These are phyloP conservation scores for Scutellaria minor DNA, from an alignment of 257 asterid genomes.

Conservation along the genomic window DNA sequence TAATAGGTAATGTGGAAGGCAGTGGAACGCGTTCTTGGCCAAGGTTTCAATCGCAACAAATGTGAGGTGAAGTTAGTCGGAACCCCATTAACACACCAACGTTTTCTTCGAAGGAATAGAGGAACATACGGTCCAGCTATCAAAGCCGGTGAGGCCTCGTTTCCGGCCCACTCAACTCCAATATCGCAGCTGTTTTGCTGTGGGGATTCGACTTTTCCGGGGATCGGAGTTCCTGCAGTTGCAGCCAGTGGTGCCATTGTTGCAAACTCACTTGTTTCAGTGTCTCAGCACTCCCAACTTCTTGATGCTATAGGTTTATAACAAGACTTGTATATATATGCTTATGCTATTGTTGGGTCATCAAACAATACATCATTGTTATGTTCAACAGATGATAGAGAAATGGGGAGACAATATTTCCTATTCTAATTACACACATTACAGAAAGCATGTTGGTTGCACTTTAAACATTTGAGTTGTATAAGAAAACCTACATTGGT, in stretches of 20 bases:
- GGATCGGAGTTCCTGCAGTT: constrained; percentile 97
- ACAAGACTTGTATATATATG: not conserved
- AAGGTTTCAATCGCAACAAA: constrained; percentile 70
- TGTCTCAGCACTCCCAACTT: constrained; percentile 78
- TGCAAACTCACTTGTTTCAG: constrained; percentile 89
- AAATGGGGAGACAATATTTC: too few relatives aligned
- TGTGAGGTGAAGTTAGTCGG: constrained; percentile 93
- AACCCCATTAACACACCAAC: constrained; percentile 84
- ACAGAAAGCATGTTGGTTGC: too few relatives aligned
- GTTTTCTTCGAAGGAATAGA: constrained; percentile 77
- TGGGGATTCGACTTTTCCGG: constrained; percentile 98
- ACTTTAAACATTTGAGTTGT: too few relatives aligned
- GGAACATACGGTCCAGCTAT: constrained; percentile 98
- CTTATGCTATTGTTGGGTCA: too few relatives aligned
- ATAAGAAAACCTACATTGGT: too few relatives aligned
- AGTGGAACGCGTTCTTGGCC: constrained; percentile 86
- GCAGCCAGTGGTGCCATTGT: constrained; percentile 99
- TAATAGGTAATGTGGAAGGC: constrained; percentile 91
- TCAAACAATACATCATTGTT: too few relatives aligned
- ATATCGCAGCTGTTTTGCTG: constrained; percentile 74
- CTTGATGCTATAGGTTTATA: constrained; percentile 91
- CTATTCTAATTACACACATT: too few relatives aligned
- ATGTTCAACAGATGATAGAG: too few relatives aligned
- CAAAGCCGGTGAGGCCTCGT: constrained; percentile 74
- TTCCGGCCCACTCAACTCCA: constrained; percentile 88